Percentiles rank a stretch among this genome's conserved stretches.
Evolutionary conservation across 2,329 filamentous ascomycete species (phyloP).

Genomic region (Trichoderma afroharzianum): DNA sequence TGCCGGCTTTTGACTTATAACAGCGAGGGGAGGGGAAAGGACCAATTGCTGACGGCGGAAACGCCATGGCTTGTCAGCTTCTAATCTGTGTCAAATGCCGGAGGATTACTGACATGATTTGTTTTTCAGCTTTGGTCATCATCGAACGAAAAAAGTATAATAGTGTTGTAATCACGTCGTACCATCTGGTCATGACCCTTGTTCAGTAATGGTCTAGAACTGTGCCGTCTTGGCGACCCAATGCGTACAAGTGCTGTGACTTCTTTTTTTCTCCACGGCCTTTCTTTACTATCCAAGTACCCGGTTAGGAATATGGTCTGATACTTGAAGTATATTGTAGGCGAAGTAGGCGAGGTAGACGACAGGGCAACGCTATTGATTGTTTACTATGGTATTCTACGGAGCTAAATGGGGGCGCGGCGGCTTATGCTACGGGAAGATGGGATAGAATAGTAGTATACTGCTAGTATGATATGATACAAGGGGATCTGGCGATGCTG

Average conservation of each 20-base stretch:
- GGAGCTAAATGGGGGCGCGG: not conserved
- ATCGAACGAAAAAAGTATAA: not conserved
- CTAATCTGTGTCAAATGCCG: not conserved
- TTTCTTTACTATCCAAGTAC: not conserved
- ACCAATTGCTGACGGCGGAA: not conserved
- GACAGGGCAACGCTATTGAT: not conserved
- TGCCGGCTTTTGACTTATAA: not conserved
- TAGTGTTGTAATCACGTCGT: not conserved
- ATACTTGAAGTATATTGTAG: not conserved
- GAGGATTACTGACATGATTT: not conserved
- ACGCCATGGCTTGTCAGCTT: not conserved
- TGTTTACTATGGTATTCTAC: not conserved
- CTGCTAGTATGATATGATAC: not conserved
- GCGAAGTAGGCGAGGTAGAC: not conserved
- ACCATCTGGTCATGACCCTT: not conserved
- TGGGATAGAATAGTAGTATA: not conserved
- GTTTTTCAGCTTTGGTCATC: not conserved
- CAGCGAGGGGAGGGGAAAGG: not conserved
- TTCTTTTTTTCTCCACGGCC: not conserved
- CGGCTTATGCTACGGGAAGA: not conserved
- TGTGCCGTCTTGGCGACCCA: not conserved
- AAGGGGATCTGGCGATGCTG: not conserved
- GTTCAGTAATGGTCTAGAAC: not conserved
- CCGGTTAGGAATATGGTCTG: too few species aligned
- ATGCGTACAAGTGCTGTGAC: not conserved